Conservation (phyloP, 257 asterid species). For the Orobanche coerulescens region DNA sequence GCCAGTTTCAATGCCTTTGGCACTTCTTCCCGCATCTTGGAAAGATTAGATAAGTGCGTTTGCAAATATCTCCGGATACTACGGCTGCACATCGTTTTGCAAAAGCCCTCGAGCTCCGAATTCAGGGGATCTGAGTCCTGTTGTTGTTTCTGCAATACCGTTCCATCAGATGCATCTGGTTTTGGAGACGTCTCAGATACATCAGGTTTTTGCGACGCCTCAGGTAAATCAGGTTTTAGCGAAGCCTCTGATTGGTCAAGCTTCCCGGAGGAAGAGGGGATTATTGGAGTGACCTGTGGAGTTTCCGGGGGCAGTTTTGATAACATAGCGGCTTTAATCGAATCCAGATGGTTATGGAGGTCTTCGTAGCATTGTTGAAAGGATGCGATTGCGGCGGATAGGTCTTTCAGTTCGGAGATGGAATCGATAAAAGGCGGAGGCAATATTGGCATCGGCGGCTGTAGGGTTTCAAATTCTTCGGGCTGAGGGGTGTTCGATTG, state of each 20-base stretch:
- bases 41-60: slow-evolving; percentile 26
- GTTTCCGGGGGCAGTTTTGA: slow-evolving; percentile 29
- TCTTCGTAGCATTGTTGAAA: slow-evolving; percentile 54
- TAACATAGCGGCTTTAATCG: slow-evolving; percentile 38
- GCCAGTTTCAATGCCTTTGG: slow-evolving; percentile 59
- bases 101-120: slow-evolving; percentile 53
- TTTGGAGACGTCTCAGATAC: neutral
- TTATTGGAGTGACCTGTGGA: slow-evolving; percentile 13
- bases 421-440: slow-evolving; percentile 32
- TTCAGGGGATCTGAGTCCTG: neutral
- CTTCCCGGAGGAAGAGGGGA: neutral
- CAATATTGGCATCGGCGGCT: slow-evolving; percentile 17
- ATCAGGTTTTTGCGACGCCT: neutral
- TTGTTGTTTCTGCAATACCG: neutral
- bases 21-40: slow-evolving; percentile 52
- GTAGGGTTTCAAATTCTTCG: slow-evolving; percentile 17
- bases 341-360: slow-evolving; percentile 46
- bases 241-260: slow-evolving; percentile 1
- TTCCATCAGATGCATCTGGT: slow-evolving; percentile 13
- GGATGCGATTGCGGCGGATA: slow-evolving; percentile 41
- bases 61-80: slow-evolving; percentile 43
- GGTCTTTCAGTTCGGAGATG: slow-evolving; percentile 33
- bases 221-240: neutral
- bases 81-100: slow-evolving; percentile 44
- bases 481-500: slow-evolving; percentile 7